Base-by-base conservation (phyloP, 345 rosid genomes). In the Erucastrum elatum region DNA sequence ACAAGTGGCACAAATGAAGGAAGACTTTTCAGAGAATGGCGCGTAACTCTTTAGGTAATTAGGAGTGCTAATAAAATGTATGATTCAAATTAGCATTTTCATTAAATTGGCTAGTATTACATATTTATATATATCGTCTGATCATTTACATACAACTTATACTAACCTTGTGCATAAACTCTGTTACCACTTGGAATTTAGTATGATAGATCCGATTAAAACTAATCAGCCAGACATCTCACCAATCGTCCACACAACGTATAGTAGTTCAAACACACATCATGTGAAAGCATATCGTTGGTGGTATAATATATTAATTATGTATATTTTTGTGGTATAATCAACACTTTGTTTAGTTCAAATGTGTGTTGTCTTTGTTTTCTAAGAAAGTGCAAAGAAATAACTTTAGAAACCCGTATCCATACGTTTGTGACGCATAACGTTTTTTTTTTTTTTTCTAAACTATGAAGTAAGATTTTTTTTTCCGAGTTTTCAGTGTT, bases 341-440 rank as follows among this genome's bases (percentile, higher is more conserved):
- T n/a, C 15, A 31, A 53, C 6, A 53, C 30, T 29, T 53, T 69
- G 29, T 17, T 58, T 34, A 35, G 4, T 17, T 55, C 34, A 33
- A 15, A 56, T 56, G 26, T 41, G 4, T 34, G 8, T 6, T 34
- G n/a, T 70, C 64, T 70, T 70, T 16, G 17, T 70, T 70, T 70
- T 53, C 46, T 55, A 55, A 56, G 64, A 70, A 56, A 70, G 33
- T 33, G 51, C 25, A 17, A 56, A 56, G 64, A 70, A 56, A 56
- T 6, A 70, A 55, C 31, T 70, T 55, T 16, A 31, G 63, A 31
- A 27, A 10, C 31, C 64, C 30, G 12, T 44, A 70, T 55, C 46
- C 49, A 33, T 33, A 70, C 74, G 64, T 33, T 70, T 34, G 17
- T 70, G 64, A 70, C 51, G 72, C 61, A 51, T 53, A 30, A 27